Conservation (phyloP, 176 grass and related monocot species). For the Oryza australiensis region DNA sequence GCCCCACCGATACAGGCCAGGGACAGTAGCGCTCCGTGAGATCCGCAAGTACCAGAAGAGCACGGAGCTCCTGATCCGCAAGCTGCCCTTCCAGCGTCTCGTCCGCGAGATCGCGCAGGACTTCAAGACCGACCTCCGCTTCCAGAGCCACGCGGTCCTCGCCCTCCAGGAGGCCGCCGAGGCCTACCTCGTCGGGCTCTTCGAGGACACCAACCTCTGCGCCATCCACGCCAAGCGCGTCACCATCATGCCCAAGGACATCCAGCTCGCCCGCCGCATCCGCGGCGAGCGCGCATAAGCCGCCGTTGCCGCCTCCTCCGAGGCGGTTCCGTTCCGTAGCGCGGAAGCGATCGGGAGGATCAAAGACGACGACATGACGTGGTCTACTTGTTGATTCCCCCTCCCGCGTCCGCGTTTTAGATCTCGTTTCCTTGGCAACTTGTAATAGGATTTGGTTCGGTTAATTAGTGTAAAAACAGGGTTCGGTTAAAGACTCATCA, state of each 20-base stretch:
- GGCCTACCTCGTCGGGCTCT: conserved; percentile 86
- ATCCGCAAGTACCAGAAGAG: conserved; percentile 99
- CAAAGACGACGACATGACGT: no score
- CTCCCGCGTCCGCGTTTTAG: neutral
- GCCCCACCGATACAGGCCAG: conserved; percentile 79
- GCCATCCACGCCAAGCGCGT: conserved; percentile 84
- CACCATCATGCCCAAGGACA: conserved; percentile 83
- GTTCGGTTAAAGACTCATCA: neutral
- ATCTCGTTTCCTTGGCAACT: neutral
- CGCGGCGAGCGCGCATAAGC: conserved; percentile 40
- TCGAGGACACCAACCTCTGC: conserved; percentile 77
- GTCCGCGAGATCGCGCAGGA: conserved; percentile 95
- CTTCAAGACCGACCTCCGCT: conserved; percentile 92
- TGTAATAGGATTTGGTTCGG: neutral
- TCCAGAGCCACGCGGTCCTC: conserved; percentile 80
- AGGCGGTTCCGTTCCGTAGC: no score
- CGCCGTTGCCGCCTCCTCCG: neutral
- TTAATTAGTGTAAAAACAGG: neutral
- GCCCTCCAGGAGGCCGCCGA: conserved; percentile 87
- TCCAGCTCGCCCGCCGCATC: conserved; percentile 74
- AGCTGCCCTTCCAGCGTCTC: conserved; percentile 86
- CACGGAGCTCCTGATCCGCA: conserved; percentile 92
- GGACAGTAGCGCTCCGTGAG: conserved; percentile 74
- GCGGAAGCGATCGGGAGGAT: rapidly evolving
- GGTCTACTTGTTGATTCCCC: neutral